Conservation (phyloP, 2,329 filamentous ascomycete species). For the Alternaria brassicae region DNA sequence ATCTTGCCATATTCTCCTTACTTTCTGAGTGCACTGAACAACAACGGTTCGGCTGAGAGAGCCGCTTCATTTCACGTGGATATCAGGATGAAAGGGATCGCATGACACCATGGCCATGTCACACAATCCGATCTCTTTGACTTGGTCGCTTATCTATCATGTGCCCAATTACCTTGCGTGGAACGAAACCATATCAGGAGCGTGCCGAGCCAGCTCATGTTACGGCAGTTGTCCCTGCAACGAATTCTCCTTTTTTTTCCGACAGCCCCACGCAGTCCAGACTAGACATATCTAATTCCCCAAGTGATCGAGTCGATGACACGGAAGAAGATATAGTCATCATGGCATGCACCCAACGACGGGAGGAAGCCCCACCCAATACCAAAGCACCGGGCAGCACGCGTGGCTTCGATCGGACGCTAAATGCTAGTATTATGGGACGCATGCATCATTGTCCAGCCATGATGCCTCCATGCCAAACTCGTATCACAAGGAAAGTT, state of each 20-base stretch:
- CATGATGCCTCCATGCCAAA: background rate
- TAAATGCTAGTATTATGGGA: background rate
- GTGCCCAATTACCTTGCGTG: background rate
- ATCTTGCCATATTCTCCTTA: background rate
- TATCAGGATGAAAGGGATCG: background rate
- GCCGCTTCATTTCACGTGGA: background rate
- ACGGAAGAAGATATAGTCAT: background rate
- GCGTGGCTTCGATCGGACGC: background rate
- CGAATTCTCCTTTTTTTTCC: background rate
- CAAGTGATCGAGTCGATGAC: background rate
- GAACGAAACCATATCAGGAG: background rate
- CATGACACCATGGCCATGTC: background rate
- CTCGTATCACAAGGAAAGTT: background rate
- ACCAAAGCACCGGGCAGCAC: background rate
- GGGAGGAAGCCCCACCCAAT: background rate
- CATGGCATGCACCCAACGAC: background rate
- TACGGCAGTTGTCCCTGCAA: background rate
- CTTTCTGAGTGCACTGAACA: background rate
- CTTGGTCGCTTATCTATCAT: background rate
- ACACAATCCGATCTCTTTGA: background rate
- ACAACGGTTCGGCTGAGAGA: conserved; percentile 1
- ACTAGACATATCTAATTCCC: background rate
- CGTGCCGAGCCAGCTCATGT: background rate
- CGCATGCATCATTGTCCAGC: background rate
- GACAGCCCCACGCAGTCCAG: background rate